phyloP scores from a whole-genome alignment of 345 rosid species.

The Linum tenue region DNA sequence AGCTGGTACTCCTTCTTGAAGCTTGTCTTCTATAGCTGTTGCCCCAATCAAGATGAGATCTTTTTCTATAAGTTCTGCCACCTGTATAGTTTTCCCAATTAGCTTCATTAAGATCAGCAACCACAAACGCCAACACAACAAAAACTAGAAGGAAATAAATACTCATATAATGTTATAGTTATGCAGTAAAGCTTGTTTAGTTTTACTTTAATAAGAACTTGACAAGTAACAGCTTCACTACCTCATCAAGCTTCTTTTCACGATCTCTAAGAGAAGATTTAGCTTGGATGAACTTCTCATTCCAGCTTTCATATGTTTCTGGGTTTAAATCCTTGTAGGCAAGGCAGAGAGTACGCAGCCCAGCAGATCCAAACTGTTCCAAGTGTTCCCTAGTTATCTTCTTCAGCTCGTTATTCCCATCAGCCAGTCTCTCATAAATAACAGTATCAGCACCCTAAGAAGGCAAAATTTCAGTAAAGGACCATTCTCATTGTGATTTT shows the following conservation, averaged over 20 bases:
- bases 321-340: slow-evolving; percentile 78
- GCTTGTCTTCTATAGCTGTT: slow-evolving; percentile 99
- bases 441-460: slow-evolving; percentile 97
- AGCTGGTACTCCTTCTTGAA: slow-evolving; percentile 96
- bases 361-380: slow-evolving; percentile 95
- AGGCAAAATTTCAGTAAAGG: slow-evolving; percentile 22
- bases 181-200: not conserved
- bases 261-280: slow-evolving; percentile 92
- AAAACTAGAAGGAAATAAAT: not conserved
- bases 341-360: slow-evolving; percentile 95
- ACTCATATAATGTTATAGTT: not conserved
- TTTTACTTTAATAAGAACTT: not conserved
- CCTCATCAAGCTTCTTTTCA: slow-evolving; percentile 98
- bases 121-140: not conserved
- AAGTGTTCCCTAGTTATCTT: slow-evolving; percentile 75
- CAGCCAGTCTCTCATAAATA: slow-evolving; percentile 77
- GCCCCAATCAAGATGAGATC: slow-evolving; percentile 82
- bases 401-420: slow-evolving; percentile 56
- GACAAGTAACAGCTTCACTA: slow-evolving; percentile 13
- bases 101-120: not conserved
- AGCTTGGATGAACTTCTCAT: slow-evolving; percentile 93
- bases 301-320: slow-evolving; percentile 78
- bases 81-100: slow-evolving; percentile 39
- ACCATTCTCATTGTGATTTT: slow-evolving; percentile 23
- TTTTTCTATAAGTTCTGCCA: slow-evolving; percentile 87